Percentiles rank a stretch among this genome's conserved stretches.
phyloP scores from a whole-genome alignment of 805 yeast species.

The Candida xyloterini region DNA sequence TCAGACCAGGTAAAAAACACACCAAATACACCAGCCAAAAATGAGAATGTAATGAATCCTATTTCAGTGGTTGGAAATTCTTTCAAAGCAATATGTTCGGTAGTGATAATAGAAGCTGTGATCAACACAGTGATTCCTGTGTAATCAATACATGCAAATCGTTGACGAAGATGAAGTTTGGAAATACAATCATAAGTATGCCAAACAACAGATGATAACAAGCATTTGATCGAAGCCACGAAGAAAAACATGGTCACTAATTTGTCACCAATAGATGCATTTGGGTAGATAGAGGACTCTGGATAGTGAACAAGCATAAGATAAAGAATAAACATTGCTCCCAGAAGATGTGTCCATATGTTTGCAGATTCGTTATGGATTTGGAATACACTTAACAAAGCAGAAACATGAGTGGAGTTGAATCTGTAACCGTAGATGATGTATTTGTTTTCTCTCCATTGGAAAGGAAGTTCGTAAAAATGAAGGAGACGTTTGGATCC shows the following conservation, averaged over 20 bases:
- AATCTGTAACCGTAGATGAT: slow-evolving; percentile 85
- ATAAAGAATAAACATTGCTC: slow-evolving; percentile 57
- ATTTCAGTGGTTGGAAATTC: slow-evolving; percentile 48
- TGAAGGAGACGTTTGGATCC: slow-evolving; percentile 55
- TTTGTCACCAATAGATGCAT: slow-evolving; percentile 40
- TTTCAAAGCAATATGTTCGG: slow-evolving; percentile 77
- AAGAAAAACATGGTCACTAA: slow-evolving; percentile 62
- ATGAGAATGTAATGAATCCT: slow-evolving; percentile 57
- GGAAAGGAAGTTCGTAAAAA: slow-evolving; percentile 83
- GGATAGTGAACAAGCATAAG: slow-evolving; percentile 65
- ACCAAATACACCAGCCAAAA: slow-evolving; percentile 68
- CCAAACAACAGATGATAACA: slow-evolving; percentile 80
- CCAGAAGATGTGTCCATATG: slow-evolving; percentile 88
- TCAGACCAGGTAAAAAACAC: slow-evolving; percentile 89
- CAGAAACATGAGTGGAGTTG: slow-evolving; percentile 56
- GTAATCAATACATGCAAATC: slow-evolving; percentile 91
- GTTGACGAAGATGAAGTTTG: slow-evolving; percentile 54
- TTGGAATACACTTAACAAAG: slow-evolving; percentile 56
- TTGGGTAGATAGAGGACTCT: slow-evolving; percentile 45
- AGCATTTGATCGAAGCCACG: slow-evolving; percentile 70
- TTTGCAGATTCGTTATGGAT: slow-evolving; percentile 87
- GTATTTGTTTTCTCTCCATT: slow-evolving; percentile 90
- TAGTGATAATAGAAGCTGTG: slow-evolving; percentile 82
- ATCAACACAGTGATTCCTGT: slow-evolving; percentile 90
- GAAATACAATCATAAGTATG: slow-evolving; percentile 87